phyloP scores from a whole-genome alignment of 2,329 filamentous ascomycete species.

The Penicillium sp. region DNA sequence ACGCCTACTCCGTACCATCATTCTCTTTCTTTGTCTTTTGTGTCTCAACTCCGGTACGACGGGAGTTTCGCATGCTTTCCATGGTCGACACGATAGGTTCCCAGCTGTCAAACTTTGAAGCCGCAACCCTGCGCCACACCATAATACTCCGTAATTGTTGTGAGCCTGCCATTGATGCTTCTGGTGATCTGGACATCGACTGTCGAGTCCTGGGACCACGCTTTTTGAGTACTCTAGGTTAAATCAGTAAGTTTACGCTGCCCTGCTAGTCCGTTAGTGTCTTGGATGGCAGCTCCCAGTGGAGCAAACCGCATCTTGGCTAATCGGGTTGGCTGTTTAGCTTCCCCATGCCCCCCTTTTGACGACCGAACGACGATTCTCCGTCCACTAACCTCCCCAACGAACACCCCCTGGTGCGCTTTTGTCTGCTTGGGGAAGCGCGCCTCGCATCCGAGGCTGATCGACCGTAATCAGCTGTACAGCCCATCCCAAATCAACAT shows the following conservation, averaged over 20 bases:
- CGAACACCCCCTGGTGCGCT: slow-evolving; percentile 34
- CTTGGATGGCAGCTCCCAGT: slow-evolving; percentile 34
- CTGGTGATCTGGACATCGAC: background rate
- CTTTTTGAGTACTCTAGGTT: background rate
- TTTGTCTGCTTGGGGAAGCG: slow-evolving; percentile 11
- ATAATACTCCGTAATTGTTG: background rate
- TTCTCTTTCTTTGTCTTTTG: background rate
- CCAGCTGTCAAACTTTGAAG: background rate
- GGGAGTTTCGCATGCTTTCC: slow-evolving; percentile 4
- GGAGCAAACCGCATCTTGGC: slow-evolving; percentile 30
- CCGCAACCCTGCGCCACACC: background rate
- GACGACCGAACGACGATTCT: slow-evolving; percentile 2
- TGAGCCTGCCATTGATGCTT: background rate
- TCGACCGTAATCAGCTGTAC: slow-evolving; percentile 12
- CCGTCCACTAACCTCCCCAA: slow-evolving; percentile 20
- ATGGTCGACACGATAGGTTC: slow-evolving; percentile 2
- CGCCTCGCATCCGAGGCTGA: slow-evolving; percentile 30
- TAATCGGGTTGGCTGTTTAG: slow-evolving; percentile 34
- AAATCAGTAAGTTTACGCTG: background rate
- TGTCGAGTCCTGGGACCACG: background rate
- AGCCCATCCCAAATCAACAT: slow-evolving; percentile 11
- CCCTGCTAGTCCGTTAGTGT: slow-evolving; percentile 15
- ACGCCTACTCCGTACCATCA: background rate
- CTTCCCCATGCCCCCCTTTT: slow-evolving; percentile 31
- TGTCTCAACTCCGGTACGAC: background rate